phyloP scores from a whole-genome alignment of 1,284 basidiomycete species.

The Heterobasidion occidentale region DNA sequence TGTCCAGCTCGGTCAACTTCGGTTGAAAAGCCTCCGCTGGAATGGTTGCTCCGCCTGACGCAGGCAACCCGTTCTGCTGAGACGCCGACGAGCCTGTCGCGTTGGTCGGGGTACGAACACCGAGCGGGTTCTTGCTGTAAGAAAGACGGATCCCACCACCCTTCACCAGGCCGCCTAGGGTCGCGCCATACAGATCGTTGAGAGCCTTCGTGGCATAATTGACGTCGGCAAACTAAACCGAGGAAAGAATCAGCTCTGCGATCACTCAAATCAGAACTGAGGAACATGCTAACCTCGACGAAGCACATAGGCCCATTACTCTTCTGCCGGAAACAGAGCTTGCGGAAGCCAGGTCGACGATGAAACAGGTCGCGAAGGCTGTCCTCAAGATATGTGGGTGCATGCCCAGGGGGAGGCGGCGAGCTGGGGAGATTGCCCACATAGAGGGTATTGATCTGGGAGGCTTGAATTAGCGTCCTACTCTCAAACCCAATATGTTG shows the following conservation, averaged over 20 bases:
- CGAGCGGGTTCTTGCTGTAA: slow-evolving; percentile 93
- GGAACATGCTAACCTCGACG: slow-evolving; percentile 57
- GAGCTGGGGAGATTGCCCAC: slow-evolving; percentile 89
- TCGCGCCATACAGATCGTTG: slow-evolving; percentile 88
- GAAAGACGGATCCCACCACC: slow-evolving; percentile 92
- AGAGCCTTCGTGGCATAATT: slow-evolving; percentile 78
- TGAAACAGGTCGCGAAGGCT: slow-evolving; percentile 78
- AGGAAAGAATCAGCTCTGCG: slow-evolving; percentile 4
- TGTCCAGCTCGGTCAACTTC: slow-evolving; percentile 27
- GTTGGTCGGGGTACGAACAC: slow-evolving; percentile 74
- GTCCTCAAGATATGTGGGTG: slow-evolving; percentile 79
- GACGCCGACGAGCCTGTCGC: slow-evolving; percentile 36
- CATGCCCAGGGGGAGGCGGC: slow-evolving; percentile 53
- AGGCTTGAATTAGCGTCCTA: slow-evolving; percentile 3
- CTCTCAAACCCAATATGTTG: neutral
- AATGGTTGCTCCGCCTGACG: slow-evolving; percentile 16
- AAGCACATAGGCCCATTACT: slow-evolving; percentile 97
- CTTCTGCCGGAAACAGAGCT: slow-evolving; percentile 93
- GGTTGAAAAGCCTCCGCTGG: slow-evolving; percentile 30
- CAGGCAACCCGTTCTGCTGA: slow-evolving; percentile 24
- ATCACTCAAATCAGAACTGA: neutral
- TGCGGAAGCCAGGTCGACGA: slow-evolving; percentile 76
- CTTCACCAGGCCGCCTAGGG: slow-evolving; percentile 85
- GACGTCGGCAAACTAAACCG: slow-evolving; percentile 82
- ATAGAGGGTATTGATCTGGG: slow-evolving; percentile 86